phyloP scores from a whole-genome alignment of 2,329 filamentous ascomycete genomes.

The Pseudogymnoascus verrucosus region DNA sequence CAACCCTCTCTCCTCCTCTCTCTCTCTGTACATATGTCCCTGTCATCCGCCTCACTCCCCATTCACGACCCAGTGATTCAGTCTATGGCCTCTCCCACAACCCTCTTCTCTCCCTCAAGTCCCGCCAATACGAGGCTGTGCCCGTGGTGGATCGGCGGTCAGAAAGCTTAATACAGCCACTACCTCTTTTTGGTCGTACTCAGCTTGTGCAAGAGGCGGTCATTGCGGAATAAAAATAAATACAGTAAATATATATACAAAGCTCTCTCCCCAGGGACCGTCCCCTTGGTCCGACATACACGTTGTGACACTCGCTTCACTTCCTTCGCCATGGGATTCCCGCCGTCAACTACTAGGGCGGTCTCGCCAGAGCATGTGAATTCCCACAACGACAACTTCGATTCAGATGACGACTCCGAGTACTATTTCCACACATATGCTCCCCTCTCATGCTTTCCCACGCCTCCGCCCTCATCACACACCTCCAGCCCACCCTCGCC shows the following conservation, averaged over 20 bases:
- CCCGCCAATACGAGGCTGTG: neutral
- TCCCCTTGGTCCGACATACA: neutral
- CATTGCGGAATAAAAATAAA: constrained; percentile 1
- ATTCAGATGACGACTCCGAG: constrained; percentile 31
- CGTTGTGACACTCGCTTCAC: neutral
- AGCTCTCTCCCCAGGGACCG: neutral
- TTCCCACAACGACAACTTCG: neutral
- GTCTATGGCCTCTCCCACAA: constrained; percentile 2
- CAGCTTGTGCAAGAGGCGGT: neutral
- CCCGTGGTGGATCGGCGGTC: neutral
- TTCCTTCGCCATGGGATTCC: neutral
- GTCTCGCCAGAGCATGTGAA: neutral
- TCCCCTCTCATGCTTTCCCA: constrained; percentile 59
- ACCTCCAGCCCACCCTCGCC: constrained; percentile 16
- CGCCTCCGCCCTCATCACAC: constrained; percentile 47
- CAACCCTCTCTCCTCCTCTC: neutral
- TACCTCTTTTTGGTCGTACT: neutral
- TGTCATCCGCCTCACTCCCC: neutral
- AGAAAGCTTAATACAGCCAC: neutral
- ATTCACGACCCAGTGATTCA: neutral
- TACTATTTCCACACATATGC: constrained; percentile 53
- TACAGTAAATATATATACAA: neutral
- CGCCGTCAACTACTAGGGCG: neutral
- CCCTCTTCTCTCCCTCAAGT: neutral
- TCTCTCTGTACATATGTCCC: neutral